A percentile compares a stretch with the other conserved stretches of the same genome.
These are phyloP conservation scores for Fonsecaea nubica DNA, from an alignment of 2,329 filamentous ascomycete species.

Conservation along the genomic window DNA sequence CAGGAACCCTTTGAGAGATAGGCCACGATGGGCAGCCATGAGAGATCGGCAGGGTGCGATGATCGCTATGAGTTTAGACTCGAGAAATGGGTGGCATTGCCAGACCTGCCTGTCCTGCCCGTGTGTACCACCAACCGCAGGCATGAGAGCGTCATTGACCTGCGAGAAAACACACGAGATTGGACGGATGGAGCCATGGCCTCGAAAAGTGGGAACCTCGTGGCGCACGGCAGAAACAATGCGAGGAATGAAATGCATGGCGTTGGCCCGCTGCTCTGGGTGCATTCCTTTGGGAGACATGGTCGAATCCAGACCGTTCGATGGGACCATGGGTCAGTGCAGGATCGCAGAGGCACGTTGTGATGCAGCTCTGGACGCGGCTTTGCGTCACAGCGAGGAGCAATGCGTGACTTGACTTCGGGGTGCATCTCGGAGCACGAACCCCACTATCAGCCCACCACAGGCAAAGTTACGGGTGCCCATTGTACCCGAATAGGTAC, in stretches of 20 bases:
- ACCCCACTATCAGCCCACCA: constrained; percentile 3
- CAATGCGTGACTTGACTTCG: neutral
- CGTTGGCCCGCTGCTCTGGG: neutral
- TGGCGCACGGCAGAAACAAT: neutral
- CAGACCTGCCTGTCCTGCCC: neutral
- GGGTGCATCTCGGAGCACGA: neutral
- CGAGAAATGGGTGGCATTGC: neutral
- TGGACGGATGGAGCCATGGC: neutral
- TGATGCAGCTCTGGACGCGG: neutral
- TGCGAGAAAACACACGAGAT: neutral
- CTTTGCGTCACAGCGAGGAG: neutral
- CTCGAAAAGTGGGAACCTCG: neutral
- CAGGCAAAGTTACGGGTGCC: neutral
- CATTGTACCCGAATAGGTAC: neutral
- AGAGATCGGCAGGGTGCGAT: constrained; percentile 4
- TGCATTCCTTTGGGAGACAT: neutral
- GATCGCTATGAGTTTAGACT: neutral
- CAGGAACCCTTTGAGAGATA: constrained; percentile 3
- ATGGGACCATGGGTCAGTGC: neutral
- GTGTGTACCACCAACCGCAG: neutral
- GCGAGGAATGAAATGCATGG: constrained; percentile 4
- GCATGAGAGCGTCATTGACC: neutral
- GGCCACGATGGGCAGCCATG: neutral
- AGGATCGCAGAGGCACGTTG: neutral
- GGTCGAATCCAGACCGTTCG: constrained; percentile 8